Evolutionary conservation across 2,329 filamentous ascomycete genomes (phyloP), one percentile per base, ranked within the genome.

Genomic region (Aspergillus latus): DNA sequence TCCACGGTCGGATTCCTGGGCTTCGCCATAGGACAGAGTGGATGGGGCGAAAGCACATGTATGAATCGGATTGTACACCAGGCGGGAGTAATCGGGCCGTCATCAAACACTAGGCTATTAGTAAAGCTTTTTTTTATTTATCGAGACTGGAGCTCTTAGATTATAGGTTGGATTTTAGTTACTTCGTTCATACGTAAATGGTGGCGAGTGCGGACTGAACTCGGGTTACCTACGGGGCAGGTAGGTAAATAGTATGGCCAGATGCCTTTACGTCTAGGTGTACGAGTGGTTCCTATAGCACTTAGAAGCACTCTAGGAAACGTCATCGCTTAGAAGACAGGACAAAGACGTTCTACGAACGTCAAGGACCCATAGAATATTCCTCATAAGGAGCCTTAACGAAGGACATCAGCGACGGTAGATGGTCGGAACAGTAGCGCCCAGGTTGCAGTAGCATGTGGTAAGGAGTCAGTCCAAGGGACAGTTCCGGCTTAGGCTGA

Each of bases 171-270:
- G 13, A 43, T 15, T 36, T n/a, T 15, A 10, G 8, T 46, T 30
- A 39, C 32, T 30, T 39, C 29, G 49, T 26, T 29, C 26, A 44
- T 30, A 52, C 49, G 49, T 52, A 52, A 36, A 52, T 52, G 49
- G 49, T 52, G 49, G 49, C 49, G 49, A 49, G 13, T 16, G 7
- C n/a, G 16, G 21, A 6, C 39, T 21, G 39, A 42, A 42, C 21
- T 21, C 21, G 21, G 21, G 3, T 21, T 21, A 13, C 34, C 9
- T 13, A 13, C 10, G 5, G 9, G 34, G 9, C 34, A 13, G 34
- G 11, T 37, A 11, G 34, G 34, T 13, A 11, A 9, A 13, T 9
- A 13, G 8, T 37, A 37, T 37, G 34, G 34, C 34, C 34, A 11
- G 34, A 37, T 37, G 13, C 34, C 32, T 34, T 5, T 37, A 37